These are phyloP conservation scores for Zymoseptoria pseudotritici DNA, from an alignment of 2,329 filamentous ascomycete genomes.

Conservation along the genomic window DNA sequence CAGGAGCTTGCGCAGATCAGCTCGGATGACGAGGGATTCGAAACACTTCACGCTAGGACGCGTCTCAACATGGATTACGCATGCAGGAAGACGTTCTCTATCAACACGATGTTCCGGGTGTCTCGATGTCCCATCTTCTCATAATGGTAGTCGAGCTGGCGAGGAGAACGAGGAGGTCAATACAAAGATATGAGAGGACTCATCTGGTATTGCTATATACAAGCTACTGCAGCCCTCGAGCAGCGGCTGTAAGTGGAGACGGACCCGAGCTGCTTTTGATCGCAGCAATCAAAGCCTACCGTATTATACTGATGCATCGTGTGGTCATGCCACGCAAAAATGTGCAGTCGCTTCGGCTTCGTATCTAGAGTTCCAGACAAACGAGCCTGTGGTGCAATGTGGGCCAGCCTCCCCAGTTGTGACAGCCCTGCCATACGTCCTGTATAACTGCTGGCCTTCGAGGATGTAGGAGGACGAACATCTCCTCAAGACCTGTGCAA, in stretches of 20 bases:
- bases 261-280: constrained; percentile 6
- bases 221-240: no score
- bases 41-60: background rate
- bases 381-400: background rate
- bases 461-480: background rate
- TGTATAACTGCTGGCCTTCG: background rate
- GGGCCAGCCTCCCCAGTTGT: background rate
- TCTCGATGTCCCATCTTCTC: background rate
- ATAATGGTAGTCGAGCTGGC: no score
- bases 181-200: no score
- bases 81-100: background rate
- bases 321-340: background rate
- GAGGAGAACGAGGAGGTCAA: no score
- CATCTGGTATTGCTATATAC: no score
- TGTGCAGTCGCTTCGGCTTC: background rate
- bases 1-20: background rate
- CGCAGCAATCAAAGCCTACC: constrained; percentile 6
- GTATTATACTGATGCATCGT: background rate
- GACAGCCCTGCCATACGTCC: background rate
- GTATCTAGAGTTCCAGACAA: background rate
- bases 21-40: background rate
- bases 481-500: background rate
- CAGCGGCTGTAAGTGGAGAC: no score
- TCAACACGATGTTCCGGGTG: background rate
- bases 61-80: background rate